Evolutionary conservation across 148 eudicot genomes (phyloP).

Genomic region (Rhododendron molle): DNA sequence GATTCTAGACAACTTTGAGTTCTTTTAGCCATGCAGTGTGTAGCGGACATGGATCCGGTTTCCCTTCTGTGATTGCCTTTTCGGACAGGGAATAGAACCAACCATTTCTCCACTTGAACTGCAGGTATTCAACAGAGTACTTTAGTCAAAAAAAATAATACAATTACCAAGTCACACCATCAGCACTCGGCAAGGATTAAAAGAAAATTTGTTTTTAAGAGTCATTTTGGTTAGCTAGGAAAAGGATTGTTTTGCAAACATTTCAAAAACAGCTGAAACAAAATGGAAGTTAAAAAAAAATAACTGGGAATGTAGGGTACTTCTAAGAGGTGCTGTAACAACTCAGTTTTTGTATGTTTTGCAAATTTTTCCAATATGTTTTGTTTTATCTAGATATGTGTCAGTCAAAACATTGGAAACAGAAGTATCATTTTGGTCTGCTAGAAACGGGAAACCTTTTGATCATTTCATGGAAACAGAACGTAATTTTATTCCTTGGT

Average conservation of each 20-base stretch:
- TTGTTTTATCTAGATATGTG: not conserved
- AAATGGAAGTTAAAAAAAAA: not conserved
- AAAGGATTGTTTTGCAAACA: not conserved
- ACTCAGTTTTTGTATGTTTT: not conserved
- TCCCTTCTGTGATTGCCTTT: conserved; percentile 70
- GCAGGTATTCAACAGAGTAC: conserved; percentile 18
- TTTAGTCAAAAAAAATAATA: not conserved
- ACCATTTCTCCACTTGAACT: conserved; percentile 99
- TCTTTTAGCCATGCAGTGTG: conserved; percentile 94
- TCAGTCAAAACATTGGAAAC: not conserved
- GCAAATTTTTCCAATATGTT: not conserved
- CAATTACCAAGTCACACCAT: not conserved
- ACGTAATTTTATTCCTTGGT: not conserved
- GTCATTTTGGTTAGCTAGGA: not conserved
- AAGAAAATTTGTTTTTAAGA: not conserved
- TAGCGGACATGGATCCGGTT: conserved; percentile 88
- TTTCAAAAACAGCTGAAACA: not conserved
- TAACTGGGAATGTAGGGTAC: not conserved
- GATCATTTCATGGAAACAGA: not conserved
- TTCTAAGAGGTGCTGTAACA: not conserved
- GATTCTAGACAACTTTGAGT: conserved; percentile 53
- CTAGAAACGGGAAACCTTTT: not conserved
- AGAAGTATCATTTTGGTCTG: not conserved
- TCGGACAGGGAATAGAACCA: conserved; percentile 95
- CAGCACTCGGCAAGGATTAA: not conserved